Conservation (phyloP, 2,329 filamentous ascomycete species). For the Pseudogymnoascus sp. region DNA sequence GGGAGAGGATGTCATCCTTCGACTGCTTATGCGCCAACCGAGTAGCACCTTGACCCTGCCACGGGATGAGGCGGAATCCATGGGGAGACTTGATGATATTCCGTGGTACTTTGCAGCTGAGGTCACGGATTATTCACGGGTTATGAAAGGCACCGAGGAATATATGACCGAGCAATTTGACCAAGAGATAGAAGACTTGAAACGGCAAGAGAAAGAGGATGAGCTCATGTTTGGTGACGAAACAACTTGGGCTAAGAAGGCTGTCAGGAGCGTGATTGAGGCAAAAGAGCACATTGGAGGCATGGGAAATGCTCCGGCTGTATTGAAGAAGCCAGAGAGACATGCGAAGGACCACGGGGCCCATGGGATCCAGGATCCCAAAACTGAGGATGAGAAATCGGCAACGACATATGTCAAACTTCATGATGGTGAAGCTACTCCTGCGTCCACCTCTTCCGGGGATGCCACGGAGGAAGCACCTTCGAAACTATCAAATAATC, state of each 20-base stretch:
- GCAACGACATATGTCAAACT: background rate
- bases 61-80: conserved; percentile 63
- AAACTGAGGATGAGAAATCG: background rate
- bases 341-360: conserved; percentile 33
- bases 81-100: conserved; percentile 64
- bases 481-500: background rate
- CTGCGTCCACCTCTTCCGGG: background rate
- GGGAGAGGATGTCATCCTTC: conserved; percentile 81
- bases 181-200: conserved; percentile 65
- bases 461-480: background rate
- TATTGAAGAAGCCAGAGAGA: conserved; percentile 39
- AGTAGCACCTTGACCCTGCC: conserved; percentile 82
- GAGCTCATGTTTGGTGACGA: conserved; percentile 88
- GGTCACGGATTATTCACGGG: conserved; percentile 85
- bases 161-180: conserved; percentile 82
- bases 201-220: conserved; percentile 75
- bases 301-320: conserved; percentile 55
- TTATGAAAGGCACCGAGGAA: conserved; percentile 87
- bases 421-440: background rate
- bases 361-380: background rate
- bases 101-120: conserved; percentile 95
- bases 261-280: conserved; percentile 63
- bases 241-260: conserved; percentile 84
- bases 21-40: conserved; percentile 72
- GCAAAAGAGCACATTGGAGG: conserved; percentile 67